phyloP scores from a whole-genome alignment of 345 rosid genomes.

The Camelina neglecta region DNA sequence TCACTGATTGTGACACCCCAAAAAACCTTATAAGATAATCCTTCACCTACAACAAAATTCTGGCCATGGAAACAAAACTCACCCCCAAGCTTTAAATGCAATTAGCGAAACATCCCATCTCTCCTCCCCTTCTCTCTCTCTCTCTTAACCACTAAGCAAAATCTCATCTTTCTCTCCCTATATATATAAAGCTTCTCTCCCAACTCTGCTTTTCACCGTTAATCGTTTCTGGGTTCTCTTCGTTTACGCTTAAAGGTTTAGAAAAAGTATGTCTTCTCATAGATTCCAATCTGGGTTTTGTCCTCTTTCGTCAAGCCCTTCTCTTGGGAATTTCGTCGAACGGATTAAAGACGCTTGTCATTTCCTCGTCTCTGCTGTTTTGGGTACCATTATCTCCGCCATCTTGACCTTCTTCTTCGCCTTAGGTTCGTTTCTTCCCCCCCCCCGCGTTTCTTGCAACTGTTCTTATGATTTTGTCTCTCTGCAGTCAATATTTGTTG shows the following conservation, averaged over 20 bases:
- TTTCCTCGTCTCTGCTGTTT: conserved; percentile 74
- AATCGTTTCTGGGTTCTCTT: conserved; percentile 28
- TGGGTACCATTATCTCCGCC: conserved; percentile 88
- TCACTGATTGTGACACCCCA: conserved; percentile 7
- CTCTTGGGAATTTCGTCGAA: conserved; percentile 58
- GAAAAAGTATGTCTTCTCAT: background rate
- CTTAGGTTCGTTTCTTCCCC: conserved; percentile 68
- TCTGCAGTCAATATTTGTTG: conserved; percentile 1
- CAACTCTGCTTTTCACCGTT: conserved; percentile 30
- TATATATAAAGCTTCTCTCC: conserved; percentile 33
- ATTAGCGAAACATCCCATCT: conserved; percentile 50
- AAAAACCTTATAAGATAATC: conserved; percentile 10
- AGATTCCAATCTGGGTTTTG: conserved; percentile 56
- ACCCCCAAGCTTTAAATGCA: conserved; percentile 60
- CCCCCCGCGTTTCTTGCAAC: conserved; percentile 41
- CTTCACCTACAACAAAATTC: conserved; percentile 34
- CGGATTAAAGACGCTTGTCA: conserved; percentile 65
- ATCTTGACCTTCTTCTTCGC: conserved; percentile 98
- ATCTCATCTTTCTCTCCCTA: conserved; percentile 10
- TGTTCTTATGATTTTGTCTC: background rate
- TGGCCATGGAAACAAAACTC: conserved; percentile 34
- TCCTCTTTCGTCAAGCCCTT: conserved; percentile 47
- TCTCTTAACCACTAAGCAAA: conserved; percentile 55
- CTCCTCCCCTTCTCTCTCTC: background rate
- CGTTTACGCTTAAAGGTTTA: background rate